Percentiles rank a stretch among this genome's conserved stretches.
Conservation (phyloP, 495 filamentous ascomycete genomes). For the Parathielavia appendiculata region DNA sequence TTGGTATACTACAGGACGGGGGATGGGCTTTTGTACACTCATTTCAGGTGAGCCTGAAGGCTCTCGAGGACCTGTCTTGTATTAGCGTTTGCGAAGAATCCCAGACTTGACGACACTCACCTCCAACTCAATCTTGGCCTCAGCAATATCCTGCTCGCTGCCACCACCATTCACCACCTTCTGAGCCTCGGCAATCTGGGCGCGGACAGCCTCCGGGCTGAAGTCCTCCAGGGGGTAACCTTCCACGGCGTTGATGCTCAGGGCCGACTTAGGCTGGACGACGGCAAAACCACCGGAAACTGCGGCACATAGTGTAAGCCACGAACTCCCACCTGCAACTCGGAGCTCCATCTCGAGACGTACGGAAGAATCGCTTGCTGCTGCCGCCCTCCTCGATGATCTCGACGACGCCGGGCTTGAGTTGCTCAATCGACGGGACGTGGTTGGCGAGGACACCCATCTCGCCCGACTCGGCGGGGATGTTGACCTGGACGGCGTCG, state of each 20-base stretch:
- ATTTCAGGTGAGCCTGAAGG: conserved; percentile 72
- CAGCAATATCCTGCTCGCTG: conserved; percentile 95
- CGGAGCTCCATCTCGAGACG: conserved; percentile 32
- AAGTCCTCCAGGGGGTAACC: conserved; percentile 93
- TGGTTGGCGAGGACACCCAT: conserved; percentile 99
- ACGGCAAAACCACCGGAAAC: conserved; percentile 96
- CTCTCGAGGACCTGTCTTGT: conserved; percentile 42
- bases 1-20: conserved; percentile 32
- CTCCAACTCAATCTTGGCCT: conserved; percentile 98
- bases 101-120: conserved; percentile 44
- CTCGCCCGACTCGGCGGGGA: conserved; percentile 94
- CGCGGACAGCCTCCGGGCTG: conserved; percentile 73
- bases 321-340: conserved; percentile 2
- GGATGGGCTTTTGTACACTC: conserved; percentile 36
- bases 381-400: conserved; percentile 84
- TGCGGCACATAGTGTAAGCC: conserved; percentile 33
- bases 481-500: conserved; percentile 90
- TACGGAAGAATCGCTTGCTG: conserved; percentile 98
- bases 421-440: conserved; percentile 97
- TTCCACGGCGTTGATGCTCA: conserved; percentile 98
- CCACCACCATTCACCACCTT: conserved; percentile 87
- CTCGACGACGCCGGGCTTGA: conserved; percentile 93
- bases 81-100: conserved; percentile 6
- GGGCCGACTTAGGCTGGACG: conserved; percentile 87
- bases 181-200: conserved; percentile 86